phyloP scores from a whole-genome alignment of 169 alveolate genomes.

The Theileria annulata region DNA sequence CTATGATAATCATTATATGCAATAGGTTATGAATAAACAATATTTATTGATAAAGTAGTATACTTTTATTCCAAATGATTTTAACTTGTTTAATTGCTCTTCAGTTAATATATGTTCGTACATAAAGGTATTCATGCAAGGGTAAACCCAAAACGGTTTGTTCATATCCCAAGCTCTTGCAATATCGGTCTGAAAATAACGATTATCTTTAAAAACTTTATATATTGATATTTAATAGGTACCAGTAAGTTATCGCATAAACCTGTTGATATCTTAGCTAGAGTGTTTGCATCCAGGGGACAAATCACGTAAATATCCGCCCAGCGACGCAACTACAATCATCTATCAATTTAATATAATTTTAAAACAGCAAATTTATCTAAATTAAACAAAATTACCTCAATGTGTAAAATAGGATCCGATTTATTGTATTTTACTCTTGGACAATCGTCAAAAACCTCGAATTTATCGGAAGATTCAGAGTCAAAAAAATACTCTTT shows the following conservation, averaged over 20 bases:
- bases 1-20: no score
- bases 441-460: conserved; percentile 6
- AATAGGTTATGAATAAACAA: not conserved
- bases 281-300: conserved; percentile 92
- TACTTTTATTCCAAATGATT: conserved; percentile 71
- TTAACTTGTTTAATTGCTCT: conserved; percentile 70
- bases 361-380: not conserved
- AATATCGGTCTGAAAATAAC: conserved; percentile 79
- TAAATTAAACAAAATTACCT: conserved; percentile 17
- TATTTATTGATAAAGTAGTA: not conserved
- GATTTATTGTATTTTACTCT: conserved; percentile 1
- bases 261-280: conserved; percentile 89
- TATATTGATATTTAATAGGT: not conserved
- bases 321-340: conserved; percentile 86
- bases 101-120: conserved; percentile 87
- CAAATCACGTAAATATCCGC: conserved; percentile 87
- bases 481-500: conserved; percentile 19
- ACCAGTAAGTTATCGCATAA: conserved; percentile 90
- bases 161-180: conserved; percentile 90
- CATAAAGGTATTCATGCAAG: conserved; percentile 95
- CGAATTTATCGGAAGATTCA: conserved; percentile 7
- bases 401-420: conserved; percentile 44
- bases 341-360: conserved; percentile 16
- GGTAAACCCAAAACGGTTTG: conserved; percentile 87
- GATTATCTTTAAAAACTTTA: not conserved